Evolutionary conservation across 257 asterid species (phyloP), one percentile per base, ranked within the genome.

Genomic region (Lycium ferocissimum): DNA sequence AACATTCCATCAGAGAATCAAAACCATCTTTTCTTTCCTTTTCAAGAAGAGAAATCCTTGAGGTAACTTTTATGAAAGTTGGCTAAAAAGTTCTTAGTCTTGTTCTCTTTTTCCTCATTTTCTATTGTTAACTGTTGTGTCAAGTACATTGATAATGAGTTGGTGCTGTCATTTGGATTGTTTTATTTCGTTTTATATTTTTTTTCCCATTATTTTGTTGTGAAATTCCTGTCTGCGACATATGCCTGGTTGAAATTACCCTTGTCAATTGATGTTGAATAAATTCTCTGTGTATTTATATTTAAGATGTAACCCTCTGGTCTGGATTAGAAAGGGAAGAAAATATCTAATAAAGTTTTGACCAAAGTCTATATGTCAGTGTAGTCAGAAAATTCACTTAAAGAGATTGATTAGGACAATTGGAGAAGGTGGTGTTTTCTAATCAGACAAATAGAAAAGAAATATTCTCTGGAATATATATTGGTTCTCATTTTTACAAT

Each of bases 1-100:
- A 58, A 58, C 63, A 58, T 58, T 58, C 1, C 26, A 7, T n/a
- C 2, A n/a, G 6, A 61, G 35, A 18, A 18, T n/a, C 33, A 9
- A 8, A 61, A 61, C 67, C 35, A 61, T 13, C 2, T 22, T 13
- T 0, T 37, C 38, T 10, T 76, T 76, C 45, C 6, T 22, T 76
- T 71, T 13, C 82, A 76, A 51, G 14, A 76, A 75, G n/a, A 20
- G 14, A 54, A 18, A 69, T 6, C 9, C 5, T 43, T 61, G 49
- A 87, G 89, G 86, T 87, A 63, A 62, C 76, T 75, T 49, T 73
- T 73, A 33, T n/a, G 59, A 1, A 45, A 73, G 79, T 71, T 40
- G 35, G 56, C 35, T 40, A 40, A 71, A 63, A 85, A 82, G 59
- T 71, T 70, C 20, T 14, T 1, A 67, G 33, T 70, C 7, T 17